Evolutionary conservation across 176 grass and related monocot species (phyloP).

Genomic region (Dactylis glomerata): DNA sequence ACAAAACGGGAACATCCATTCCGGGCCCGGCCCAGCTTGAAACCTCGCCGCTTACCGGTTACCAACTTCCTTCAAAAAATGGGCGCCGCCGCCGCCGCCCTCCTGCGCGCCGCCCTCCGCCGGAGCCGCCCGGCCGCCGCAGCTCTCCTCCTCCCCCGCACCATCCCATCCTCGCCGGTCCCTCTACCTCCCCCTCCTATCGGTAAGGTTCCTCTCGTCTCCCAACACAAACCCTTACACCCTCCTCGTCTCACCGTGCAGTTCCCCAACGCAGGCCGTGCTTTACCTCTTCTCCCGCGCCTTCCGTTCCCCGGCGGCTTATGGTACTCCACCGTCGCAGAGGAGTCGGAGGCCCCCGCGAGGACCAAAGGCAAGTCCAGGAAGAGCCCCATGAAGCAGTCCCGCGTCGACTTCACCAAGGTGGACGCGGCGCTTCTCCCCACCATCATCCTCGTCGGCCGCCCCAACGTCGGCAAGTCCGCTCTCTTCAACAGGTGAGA

Average conservation of each 20-base stretch:
- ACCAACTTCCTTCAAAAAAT: constrained; percentile 17
- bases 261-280: constrained; percentile 16
- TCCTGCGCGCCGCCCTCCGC: constrained; percentile 35
- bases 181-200: not conserved
- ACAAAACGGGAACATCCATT: not conserved
- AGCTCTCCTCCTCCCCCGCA: not conserved
- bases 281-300: not conserved
- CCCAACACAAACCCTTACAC: constrained; percentile 2
- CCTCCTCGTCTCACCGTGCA: constrained; percentile 19
- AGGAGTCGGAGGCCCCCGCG: not conserved
- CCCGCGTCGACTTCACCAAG: constrained; percentile 79
- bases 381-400: constrained; percentile 68
- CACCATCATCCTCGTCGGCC: constrained; percentile 88
- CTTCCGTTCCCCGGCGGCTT: not conserved
- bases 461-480: constrained; percentile 95
- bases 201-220: constrained; percentile 11
- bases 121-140: constrained; percentile 5
- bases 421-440: constrained; percentile 72
- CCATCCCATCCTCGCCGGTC: not conserved
- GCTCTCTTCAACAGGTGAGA: constrained; percentile 91
- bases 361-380: constrained; percentile 46
- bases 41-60: not conserved
- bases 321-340: not conserved
- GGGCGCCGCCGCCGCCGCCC: constrained; percentile 16
- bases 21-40: constrained; percentile 5